Percentiles rank a stretch among this genome's conserved stretches.
These are phyloP conservation scores for Ascochyta viciae-villosae DNA, from an alignment of 2,329 filamentous ascomycete species.

Conservation along the genomic window DNA sequence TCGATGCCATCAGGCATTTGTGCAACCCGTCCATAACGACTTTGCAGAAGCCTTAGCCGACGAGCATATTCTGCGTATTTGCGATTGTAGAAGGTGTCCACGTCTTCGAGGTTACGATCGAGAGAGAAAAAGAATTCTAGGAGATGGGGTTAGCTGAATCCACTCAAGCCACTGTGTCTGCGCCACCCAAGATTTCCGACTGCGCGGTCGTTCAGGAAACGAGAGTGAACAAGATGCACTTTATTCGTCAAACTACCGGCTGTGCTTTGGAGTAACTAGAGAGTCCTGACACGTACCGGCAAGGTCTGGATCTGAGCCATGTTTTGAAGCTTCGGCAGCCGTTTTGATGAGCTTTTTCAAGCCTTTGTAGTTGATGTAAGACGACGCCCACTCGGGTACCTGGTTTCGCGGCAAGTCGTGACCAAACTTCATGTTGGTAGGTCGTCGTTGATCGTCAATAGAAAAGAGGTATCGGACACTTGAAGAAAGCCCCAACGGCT, in stretches of 20 bases:
- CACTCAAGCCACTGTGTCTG: background rate
- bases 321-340: slow-evolving; percentile 68
- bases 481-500: slow-evolving; percentile 8
- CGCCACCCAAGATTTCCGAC: background rate
- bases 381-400: slow-evolving; percentile 84
- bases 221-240: background rate
- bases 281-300: slow-evolving; percentile 71
- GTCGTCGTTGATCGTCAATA: slow-evolving; percentile 1
- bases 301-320: slow-evolving; percentile 81
- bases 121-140: slow-evolving; percentile 96
- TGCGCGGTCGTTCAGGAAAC: background rate
- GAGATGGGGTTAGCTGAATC: slow-evolving; percentile 12
- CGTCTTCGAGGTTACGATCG: slow-evolving; percentile 96
- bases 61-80: slow-evolving; percentile 87
- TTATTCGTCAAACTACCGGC: background rate
- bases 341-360: slow-evolving; percentile 96
- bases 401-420: slow-evolving; percentile 76
- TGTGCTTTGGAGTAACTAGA: background rate
- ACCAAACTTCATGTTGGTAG: slow-evolving; percentile 55
- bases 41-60: slow-evolving; percentile 83
- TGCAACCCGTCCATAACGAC: slow-evolving; percentile 79
- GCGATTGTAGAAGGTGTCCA: slow-evolving; percentile 96
- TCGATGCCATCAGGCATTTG: slow-evolving; percentile 77
- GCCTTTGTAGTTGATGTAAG: slow-evolving; percentile 88
- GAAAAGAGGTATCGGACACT: background rate